phyloP scores from a whole-genome alignment of 2,329 filamentous ascomycete genomes.

The Ophiostoma sp. region DNA sequence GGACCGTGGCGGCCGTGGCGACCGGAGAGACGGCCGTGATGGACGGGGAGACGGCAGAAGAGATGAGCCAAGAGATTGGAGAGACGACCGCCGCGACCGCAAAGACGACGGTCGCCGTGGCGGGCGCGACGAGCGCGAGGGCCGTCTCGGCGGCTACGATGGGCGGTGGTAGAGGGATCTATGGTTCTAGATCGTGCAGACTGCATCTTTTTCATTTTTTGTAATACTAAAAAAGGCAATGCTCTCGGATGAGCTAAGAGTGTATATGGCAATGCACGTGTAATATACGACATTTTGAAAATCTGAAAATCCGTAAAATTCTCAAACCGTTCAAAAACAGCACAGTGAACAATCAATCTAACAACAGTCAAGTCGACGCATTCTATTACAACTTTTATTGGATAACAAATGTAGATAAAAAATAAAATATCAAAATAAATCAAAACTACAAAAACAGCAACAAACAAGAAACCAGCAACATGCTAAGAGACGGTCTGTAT shows the following conservation, averaged over 20 bases:
- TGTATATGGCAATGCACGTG: constrained; percentile 9
- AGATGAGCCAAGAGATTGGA: not conserved
- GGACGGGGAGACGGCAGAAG: constrained; percentile 19
- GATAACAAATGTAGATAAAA: not conserved
- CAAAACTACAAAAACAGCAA: not conserved
- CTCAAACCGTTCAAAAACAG: not conserved
- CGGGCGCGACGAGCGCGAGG: constrained; percentile 20
- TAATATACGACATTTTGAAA: not conserved
- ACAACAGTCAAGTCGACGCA: not conserved
- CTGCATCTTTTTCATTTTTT: not conserved
- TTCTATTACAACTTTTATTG: not conserved
- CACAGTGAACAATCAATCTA: too few species aligned
- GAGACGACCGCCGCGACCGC: constrained; percentile 16
- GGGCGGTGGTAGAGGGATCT: constrained; percentile 10
- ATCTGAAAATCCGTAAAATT: not conserved
- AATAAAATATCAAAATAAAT: not conserved
- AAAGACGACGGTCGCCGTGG: not conserved
- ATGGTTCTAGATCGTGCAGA: not conserved
- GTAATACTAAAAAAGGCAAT: not conserved
- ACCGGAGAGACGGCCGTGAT: constrained; percentile 30
- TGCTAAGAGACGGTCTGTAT: not conserved
- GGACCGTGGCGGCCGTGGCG: not conserved
- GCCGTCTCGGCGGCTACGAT: constrained; percentile 20
- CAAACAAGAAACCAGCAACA: not conserved
- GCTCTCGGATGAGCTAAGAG: not conserved